Conservation (phyloP, 1,284 basidiomycete genomes). For the Psilocybe mexicana region DNA sequence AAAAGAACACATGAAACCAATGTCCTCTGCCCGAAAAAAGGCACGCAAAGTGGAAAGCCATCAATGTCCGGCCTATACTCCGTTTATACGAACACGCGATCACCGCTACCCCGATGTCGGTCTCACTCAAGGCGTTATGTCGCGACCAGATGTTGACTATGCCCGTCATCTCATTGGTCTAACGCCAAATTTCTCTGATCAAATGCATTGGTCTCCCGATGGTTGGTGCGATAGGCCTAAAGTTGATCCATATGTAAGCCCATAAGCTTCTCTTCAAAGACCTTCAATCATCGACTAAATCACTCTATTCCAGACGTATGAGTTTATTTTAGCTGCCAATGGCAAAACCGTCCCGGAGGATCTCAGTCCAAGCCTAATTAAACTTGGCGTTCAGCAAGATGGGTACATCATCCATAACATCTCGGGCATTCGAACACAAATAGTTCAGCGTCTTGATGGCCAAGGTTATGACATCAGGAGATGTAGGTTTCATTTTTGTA, state of each 20-base stretch:
- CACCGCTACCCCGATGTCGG: slow-evolving; percentile 40
- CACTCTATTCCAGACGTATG: slow-evolving; percentile 55
- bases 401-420: slow-evolving; percentile 80
- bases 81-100: slow-evolving; percentile 39
- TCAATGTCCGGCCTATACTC: slow-evolving; percentile 71
- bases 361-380: slow-evolving; percentile 62
- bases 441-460: slow-evolving; percentile 80
- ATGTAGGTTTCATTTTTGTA: slow-evolving; percentile 48
- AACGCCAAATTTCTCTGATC: slow-evolving; percentile 49
- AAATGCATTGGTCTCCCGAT: slow-evolving; percentile 58
- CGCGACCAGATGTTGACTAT: slow-evolving; percentile 77
- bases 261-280: slow-evolving; percentile 15
- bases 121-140: slow-evolving; percentile 67
- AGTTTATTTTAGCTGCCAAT: slow-evolving; percentile 72
- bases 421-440: slow-evolving; percentile 72
- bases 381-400: slow-evolving; percentile 61
- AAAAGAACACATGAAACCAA: slow-evolving; percentile 49
- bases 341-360: slow-evolving; percentile 66
- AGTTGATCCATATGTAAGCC: slow-evolving; percentile 70
- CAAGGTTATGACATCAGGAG: slow-evolving; percentile 83
- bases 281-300: slow-evolving; percentile 3
- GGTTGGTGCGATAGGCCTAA: slow-evolving; percentile 76
- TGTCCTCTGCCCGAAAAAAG: slow-evolving; percentile 58
- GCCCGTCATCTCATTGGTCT: slow-evolving; percentile 66
- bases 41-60: slow-evolving; percentile 67